A percentile compares a stretch with the other conserved stretches of the same genome.
Evolutionary conservation across 352 stramenopile genomes (phyloP).

Genomic region (Phytopythium cucurbitacearum): DNA sequence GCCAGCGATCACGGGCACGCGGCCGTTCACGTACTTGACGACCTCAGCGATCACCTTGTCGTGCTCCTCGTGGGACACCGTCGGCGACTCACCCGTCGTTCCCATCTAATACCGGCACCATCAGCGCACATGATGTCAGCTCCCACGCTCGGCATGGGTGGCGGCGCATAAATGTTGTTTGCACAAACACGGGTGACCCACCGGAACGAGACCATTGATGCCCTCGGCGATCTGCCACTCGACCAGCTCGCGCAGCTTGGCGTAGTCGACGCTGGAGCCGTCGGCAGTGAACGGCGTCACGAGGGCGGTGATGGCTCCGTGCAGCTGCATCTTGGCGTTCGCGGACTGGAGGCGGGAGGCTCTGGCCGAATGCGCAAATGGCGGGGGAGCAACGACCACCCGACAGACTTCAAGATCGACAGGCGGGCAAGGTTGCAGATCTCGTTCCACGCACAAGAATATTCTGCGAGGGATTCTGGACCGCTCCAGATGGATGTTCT

Average conservation of each 20-base stretch:
- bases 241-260: slow-evolving; percentile 88
- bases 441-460: slow-evolving; percentile 12
- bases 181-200: slow-evolving; percentile 19
- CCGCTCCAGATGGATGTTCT: background rate
- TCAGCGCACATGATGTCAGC: slow-evolving; percentile 3
- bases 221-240: slow-evolving; percentile 91
- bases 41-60: slow-evolving; percentile 92
- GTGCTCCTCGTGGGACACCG: slow-evolving; percentile 93
- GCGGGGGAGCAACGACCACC: slow-evolving; percentile 12
- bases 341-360: slow-evolving; percentile 1
- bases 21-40: slow-evolving; percentile 67
- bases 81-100: slow-evolving; percentile 96
- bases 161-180: background rate
- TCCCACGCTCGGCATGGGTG: background rate
- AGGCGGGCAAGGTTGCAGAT: slow-evolving; percentile 2
- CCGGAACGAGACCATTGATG: slow-evolving; percentile 95
- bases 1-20: slow-evolving; percentile 93
- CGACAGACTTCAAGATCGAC: slow-evolving; percentile 24
- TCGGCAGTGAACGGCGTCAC: slow-evolving; percentile 95
- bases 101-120: slow-evolving; percentile 67
- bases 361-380: slow-evolving; percentile 4
- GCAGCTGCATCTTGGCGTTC: slow-evolving; percentile 51
- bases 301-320: slow-evolving; percentile 90
- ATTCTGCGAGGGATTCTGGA: slow-evolving; percentile 9
- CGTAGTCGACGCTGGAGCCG: slow-evolving; percentile 91